Conservation (phyloP, 495 filamentous ascomycete genomes). For the Penicillium daleae region DNA sequence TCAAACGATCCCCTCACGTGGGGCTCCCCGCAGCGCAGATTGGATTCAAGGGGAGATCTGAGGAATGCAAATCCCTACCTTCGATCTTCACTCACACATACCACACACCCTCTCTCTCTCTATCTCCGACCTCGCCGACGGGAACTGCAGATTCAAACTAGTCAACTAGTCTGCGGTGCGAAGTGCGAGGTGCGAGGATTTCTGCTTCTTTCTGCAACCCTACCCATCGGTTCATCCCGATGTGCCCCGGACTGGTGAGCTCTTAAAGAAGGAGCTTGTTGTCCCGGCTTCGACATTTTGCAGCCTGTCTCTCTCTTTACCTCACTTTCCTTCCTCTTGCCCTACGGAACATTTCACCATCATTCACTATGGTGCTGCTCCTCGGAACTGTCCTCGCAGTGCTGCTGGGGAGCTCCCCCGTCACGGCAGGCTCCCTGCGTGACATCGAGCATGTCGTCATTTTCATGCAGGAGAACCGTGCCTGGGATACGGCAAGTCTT, state of each 20-base stretch:
- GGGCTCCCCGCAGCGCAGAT: constrained; percentile 16
- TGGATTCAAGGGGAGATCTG: constrained; percentile 13
- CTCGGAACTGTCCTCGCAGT: constrained; percentile 24
- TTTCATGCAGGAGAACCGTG: constrained; percentile 61
- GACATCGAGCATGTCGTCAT: constrained; percentile 62
- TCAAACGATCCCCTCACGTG: constrained; percentile 16
- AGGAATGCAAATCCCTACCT: neutral
- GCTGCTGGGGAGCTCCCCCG: constrained; percentile 29
- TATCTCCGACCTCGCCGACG: neutral
- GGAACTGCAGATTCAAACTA: neutral
- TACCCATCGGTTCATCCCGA: neutral
- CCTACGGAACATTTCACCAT: neutral
- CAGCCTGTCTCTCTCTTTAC: neutral
- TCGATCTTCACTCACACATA: neutral
- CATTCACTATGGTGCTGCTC: constrained; percentile 20
- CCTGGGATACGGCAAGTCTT: constrained; percentile 40
- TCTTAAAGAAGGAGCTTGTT: constrained; percentile 5
- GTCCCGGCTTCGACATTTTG: constrained; percentile 5
- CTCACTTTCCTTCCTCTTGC: neutral
- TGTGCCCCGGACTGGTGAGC: neutral
- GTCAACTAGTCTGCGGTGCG: neutral
- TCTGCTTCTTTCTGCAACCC: neutral
- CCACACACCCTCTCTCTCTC: no score
- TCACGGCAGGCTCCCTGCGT: constrained; percentile 44
- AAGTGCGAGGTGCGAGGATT: constrained; percentile 3